phyloP scores from a whole-genome alignment of 257 asterid species.

The Craterostigma plantagineum region DNA sequence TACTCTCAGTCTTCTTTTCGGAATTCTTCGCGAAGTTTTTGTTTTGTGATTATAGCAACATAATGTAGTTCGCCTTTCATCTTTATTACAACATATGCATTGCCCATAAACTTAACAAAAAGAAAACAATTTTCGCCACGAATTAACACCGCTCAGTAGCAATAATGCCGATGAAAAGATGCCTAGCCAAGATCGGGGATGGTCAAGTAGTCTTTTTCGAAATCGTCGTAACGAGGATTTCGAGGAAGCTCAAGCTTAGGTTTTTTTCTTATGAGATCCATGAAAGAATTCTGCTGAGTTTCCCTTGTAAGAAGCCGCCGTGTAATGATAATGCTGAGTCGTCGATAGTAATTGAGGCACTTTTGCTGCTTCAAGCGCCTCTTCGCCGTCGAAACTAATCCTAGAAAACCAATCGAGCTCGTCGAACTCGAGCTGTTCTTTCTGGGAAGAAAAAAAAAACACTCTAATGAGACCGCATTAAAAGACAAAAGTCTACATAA shows the following conservation, averaged over 20 bases:
- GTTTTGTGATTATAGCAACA: too few species aligned
- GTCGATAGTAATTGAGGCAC: slow-evolving; percentile 59
- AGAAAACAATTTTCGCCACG: too few species aligned
- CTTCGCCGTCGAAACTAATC: slow-evolving; percentile 48
- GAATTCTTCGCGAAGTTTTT: too few species aligned
- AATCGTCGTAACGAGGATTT: slow-evolving; percentile 12
- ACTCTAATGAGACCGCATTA: too few species aligned
- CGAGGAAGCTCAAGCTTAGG: slow-evolving; percentile 33
- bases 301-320: slow-evolving; percentile 11
- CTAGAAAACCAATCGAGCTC: slow-evolving; percentile 74
- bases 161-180: too few species aligned
- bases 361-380: too few species aligned
- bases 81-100: too few species aligned
- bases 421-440: slow-evolving; percentile 63
- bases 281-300: slow-evolving; percentile 11
- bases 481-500: too few species aligned
- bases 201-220: slow-evolving; percentile 56
- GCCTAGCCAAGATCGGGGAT: slow-evolving; percentile 74
- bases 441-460: slow-evolving; percentile 4
- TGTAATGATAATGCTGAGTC: slow-evolving; percentile 17
- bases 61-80: too few species aligned
- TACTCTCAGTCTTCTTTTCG: too few species aligned
- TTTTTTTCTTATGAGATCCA: slow-evolving; percentile 51
- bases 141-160: too few species aligned
- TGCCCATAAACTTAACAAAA: too few species aligned